Base-by-base conservation (phyloP, 345 rosid genomes). In the Eucalyptus sp. region DNA sequence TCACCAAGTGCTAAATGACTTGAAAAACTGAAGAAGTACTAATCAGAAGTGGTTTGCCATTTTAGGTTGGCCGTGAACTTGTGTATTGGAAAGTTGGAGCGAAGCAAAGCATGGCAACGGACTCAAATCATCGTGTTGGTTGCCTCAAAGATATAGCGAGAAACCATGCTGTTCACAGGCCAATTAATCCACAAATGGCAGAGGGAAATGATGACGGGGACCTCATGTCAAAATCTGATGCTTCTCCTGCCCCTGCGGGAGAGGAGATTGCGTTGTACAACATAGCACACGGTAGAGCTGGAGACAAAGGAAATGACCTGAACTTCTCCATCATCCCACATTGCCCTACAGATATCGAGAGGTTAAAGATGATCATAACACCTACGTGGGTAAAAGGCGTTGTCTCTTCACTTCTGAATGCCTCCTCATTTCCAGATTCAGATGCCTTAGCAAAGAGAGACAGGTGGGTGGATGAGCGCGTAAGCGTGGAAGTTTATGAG, bases 291-390 rank as follows among this genome's bases (percentile, higher is more conserved):
- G 89, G 97, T 88, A 91, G 99, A 87, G 95, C 94, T 29, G 98
- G 99, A 44, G 98, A 97, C 90, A 96, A 97, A 93, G 99, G 98
- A 92, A 94, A 96, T 87, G 96, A 94, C 93, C 86, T 94, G 93
- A 96, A 97, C 91, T 94, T 96, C 91, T 95, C 99, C 43, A 58
- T 97, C 88, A 96, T 97, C 90, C 99, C 99, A 27, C 93, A 95
- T 90, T 91, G 91, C 87, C 92, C 94, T 29, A 91, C 89, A 4
- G 98, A 97, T 88, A 89, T 95, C 4, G 91, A 93, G 88, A 94
- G 94, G 88, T 91, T 96, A 91, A 95, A 96, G 94, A 27, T 89
- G 89, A 81, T 94, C 89, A 92, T 95, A 81, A 96, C 99, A 66
- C 93, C 96, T 25, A 60, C 90, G 87, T 97, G 99, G 97, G 97